These are phyloP conservation scores for Aristolochia contorta DNA, from an alignment of 164 flowering plant species.

Conservation along the genomic window DNA sequence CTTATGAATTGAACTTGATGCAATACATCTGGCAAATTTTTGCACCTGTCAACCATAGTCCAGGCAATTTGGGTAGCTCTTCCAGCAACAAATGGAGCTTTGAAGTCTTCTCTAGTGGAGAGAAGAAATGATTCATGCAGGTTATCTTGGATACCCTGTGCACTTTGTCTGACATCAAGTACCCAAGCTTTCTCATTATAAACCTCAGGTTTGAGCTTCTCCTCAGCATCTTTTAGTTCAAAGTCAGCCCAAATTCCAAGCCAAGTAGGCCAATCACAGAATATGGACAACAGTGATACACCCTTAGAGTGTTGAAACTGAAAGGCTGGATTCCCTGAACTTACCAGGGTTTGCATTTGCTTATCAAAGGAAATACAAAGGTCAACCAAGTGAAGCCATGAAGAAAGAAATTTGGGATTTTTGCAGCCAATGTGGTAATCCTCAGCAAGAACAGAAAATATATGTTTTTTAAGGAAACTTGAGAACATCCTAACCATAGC, in stretches of 20 bases:
- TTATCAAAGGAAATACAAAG: constrained; percentile 44
- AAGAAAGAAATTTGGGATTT: constrained; percentile 27
- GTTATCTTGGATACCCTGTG: constrained; percentile 4
- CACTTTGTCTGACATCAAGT: constrained; percentile 4
- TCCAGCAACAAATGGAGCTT: constrained; percentile 44
- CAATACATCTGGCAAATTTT: constrained; percentile 26
- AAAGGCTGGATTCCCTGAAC: constrained; percentile 19
- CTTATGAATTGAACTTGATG: constrained; percentile 35
- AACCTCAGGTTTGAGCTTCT: constrained; percentile 40
- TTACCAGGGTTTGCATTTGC: constrained; percentile 40
- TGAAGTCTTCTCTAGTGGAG: constrained; percentile 35
- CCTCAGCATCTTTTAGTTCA: constrained; percentile 48
- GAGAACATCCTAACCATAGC: constrained; percentile 53
- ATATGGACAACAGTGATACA: constrained; percentile 31
- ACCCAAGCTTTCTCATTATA: constrained; percentile 42
- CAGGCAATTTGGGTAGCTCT: constrained; percentile 26
- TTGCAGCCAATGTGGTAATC: constrained; percentile 20
- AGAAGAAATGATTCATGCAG: constrained; percentile 23
- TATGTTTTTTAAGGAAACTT: constrained; percentile 26
- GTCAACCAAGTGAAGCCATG: constrained; percentile 63
- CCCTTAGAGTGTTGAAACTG: constrained; percentile 15
- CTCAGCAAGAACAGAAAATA: constrained; percentile 35
- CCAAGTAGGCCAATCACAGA: constrained; percentile 50
- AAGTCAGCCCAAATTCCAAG: constrained; percentile 56
- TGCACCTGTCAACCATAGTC: constrained; percentile 43